A percentile compares a stretch with the other conserved stretches of the same genome.
These are phyloP conservation scores for Sporisorium exsertum DNA, from an alignment of 1,284 basidiomycete genomes.

Conservation along the genomic window DNA sequence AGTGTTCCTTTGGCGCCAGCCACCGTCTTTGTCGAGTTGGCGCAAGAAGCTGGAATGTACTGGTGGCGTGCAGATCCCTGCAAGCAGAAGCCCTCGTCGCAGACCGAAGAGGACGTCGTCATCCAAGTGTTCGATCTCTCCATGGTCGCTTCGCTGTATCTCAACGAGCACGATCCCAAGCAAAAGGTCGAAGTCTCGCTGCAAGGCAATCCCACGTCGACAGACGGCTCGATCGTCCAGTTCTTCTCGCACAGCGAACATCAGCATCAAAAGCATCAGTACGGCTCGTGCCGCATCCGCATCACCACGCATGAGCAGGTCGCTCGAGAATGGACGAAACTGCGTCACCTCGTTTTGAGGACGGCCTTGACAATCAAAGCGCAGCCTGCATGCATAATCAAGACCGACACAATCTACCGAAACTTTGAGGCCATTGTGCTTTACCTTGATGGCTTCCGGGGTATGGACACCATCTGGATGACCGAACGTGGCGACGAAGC, in stretches of 20 bases:
- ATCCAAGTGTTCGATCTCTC: constrained; percentile 45
- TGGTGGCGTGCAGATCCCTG: constrained; percentile 34
- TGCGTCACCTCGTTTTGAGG: constrained; percentile 35
- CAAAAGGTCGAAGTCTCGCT: constrained; percentile 42
- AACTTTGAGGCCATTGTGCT: constrained; percentile 51
- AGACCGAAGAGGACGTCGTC: constrained; percentile 30
- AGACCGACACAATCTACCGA: constrained; percentile 37
- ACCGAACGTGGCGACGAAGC: constrained; percentile 42
- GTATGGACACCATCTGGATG: constrained; percentile 51
- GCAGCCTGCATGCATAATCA: constrained; percentile 22
- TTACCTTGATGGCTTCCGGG: constrained; percentile 44
- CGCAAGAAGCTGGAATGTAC: constrained; percentile 46
- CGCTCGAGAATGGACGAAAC: constrained; percentile 26
- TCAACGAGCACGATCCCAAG: constrained; percentile 28
- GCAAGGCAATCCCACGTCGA: constrained; percentile 31
- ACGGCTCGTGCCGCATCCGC: constrained; percentile 42
- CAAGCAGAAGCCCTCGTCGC: not conserved
- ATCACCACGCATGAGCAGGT: constrained; percentile 5
- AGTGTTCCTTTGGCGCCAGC: constrained; percentile 42
- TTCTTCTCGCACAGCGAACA: constrained; percentile 48
- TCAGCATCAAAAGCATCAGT: constrained; percentile 45
- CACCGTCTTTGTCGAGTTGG: constrained; percentile 51
- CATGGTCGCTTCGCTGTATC: constrained; percentile 48
- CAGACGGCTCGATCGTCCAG: constrained; percentile 36
- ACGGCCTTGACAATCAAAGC: constrained; percentile 17